phyloP scores from a whole-genome alignment of 257 asterid species.

The Solanum paucissectum region DNA sequence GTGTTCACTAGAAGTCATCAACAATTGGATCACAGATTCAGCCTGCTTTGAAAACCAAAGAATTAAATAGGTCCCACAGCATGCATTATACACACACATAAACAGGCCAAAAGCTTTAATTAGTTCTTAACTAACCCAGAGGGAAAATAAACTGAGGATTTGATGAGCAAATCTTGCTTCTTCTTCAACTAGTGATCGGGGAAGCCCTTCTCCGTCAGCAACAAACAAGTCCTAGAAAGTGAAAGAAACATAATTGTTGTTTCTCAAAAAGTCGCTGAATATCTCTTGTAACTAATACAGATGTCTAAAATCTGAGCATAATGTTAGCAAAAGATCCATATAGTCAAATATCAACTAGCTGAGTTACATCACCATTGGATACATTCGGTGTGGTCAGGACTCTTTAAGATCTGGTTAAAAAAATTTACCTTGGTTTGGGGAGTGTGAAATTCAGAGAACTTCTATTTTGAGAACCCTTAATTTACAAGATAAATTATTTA shows the following conservation, averaged over 20 bases:
- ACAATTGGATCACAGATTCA: constrained; percentile 63
- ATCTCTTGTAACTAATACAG: neutral
- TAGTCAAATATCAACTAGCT: neutral
- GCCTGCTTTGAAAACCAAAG: constrained; percentile 36
- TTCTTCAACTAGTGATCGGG: constrained; percentile 74
- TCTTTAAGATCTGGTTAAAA: neutral
- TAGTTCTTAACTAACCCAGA: constrained; percentile 36
- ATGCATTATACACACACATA: neutral
- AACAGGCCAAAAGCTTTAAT: constrained; percentile 3
- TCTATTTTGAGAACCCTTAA: neutral
- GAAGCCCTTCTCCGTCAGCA: constrained; percentile 98
- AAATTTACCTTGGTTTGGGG: neutral
- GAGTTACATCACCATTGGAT: neutral
- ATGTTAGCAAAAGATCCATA: neutral
- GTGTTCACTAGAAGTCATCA: constrained; percentile 70
- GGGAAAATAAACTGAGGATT: constrained; percentile 61
- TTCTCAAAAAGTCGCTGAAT: neutral
- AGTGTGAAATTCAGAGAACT: neutral
- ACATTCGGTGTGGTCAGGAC: neutral
- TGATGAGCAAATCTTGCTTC: constrained; percentile 74
- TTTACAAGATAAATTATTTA: neutral
- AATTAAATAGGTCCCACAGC: constrained; percentile 5
- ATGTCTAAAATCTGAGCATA: neutral
- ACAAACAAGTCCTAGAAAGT: constrained; percentile 72
- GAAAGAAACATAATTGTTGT: neutral